Base-by-base conservation (phyloP, 2,329 filamentous ascomycete genomes). In the Fusarium decemcellulare region DNA sequence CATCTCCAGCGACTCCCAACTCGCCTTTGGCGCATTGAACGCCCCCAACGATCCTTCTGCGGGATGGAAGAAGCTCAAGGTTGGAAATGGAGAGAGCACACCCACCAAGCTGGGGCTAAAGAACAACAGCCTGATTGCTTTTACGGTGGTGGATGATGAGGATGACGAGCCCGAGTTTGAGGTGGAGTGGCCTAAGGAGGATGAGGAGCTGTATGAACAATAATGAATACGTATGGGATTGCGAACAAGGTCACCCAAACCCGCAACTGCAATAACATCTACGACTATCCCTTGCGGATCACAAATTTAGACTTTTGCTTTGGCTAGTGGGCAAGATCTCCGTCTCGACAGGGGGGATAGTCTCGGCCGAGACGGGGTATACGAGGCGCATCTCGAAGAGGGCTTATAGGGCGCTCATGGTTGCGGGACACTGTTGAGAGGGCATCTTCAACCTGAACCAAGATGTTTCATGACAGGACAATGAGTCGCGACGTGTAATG, bases 41-140 rank as follows among this genome's bases (percentile, higher is more conserved):
- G 78, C 81, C 34, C 76, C 81, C 14, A 79, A 79, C 30, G 86
- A 89, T 51, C 77, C 82, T 3, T 75, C 77, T 1, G 76, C 80
- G 18, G 87, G 87, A 8, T 90, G 87, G 87, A 83, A 79, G 70
- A 77, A 78, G 27, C 76, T 90, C 11, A 78, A 81, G 3, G 75
- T 81, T 3, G 72, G 76, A 6, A 73, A 77, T 2, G 68, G 75
- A 1, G 79, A 79, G 3, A 70, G 83, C 56, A 85, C 81, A 0
- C 81, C 85, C 0, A 75, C 76, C 0, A 79, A 77, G 43, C 80
- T 83, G 60, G 83, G 82, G 0, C 51, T 89, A 11, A 81, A 82
- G 65, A 81, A 88, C 32, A 84, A 84, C 39, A 79, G 78, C 59
- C 77, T 82, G 1, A 75, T 89, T 15, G 87, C 87, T 0, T 88